These are phyloP conservation scores for Nemania sp. DNA, from an alignment of 2,329 filamentous ascomycete species.

Conservation along the genomic window DNA sequence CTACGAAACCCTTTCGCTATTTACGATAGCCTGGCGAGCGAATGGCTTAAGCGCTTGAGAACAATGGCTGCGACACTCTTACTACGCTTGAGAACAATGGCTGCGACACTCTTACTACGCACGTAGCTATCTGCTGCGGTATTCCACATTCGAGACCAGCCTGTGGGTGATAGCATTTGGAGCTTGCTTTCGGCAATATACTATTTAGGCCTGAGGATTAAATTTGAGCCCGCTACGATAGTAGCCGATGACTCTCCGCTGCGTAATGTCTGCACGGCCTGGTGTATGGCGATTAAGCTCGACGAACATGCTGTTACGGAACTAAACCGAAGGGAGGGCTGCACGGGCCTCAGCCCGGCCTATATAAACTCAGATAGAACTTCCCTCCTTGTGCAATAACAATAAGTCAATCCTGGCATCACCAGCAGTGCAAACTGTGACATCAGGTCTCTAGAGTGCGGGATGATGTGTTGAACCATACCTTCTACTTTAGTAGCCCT, in stretches of 20 bases:
- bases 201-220: background rate
- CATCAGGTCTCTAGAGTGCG: too few relatives aligned
- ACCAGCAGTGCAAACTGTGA: too few relatives aligned
- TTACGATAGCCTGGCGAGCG: constrained; percentile 46
- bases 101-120: constrained; percentile 50
- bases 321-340: too few relatives aligned
- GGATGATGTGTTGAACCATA: too few relatives aligned
- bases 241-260: background rate
- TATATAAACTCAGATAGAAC: too few relatives aligned
- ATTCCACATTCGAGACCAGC: constrained; percentile 24
- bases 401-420: too few relatives aligned
- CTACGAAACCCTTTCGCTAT: too few relatives aligned
- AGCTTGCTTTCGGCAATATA: constrained; percentile 8
- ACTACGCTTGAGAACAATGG: too few relatives aligned
- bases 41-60: constrained; percentile 49
- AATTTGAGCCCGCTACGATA: background rate
- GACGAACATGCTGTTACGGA: constrained; percentile 14
- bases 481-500: too few relatives aligned
- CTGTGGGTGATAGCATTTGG: constrained; percentile 14
- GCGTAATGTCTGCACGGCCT: constrained; percentile 1
- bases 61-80: too few relatives aligned
- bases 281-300: constrained; percentile 4
- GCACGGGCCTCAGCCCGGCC: too few relatives aligned
- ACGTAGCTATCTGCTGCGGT: constrained; percentile 41
- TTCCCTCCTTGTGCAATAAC: too few relatives aligned